These are phyloP conservation scores for Serendipita sp. DNA, from an alignment of 768 basidiomycete species.

Conservation along the genomic window DNA sequence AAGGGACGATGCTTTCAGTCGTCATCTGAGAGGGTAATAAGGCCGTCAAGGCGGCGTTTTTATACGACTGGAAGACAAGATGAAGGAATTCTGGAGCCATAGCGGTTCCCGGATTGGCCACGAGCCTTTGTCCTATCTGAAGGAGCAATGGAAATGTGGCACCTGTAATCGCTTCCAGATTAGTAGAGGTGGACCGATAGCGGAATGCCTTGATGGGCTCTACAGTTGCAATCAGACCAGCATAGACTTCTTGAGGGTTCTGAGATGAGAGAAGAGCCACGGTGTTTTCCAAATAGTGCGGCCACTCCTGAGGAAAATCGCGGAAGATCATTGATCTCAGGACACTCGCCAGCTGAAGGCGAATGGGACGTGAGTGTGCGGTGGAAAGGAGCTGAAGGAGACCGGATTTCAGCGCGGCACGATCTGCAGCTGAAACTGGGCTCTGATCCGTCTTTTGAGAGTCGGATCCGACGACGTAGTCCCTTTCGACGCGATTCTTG, in stretches of 20 bases:
- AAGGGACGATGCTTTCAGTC: slow-evolving; percentile 61
- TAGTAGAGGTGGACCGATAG: slow-evolving; percentile 18
- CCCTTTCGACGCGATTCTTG: slow-evolving; percentile 69
- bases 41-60: slow-evolving; percentile 58
- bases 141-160: slow-evolving; percentile 62
- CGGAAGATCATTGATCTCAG: slow-evolving; percentile 57
- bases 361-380: slow-evolving; percentile 49
- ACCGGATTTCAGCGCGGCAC: slow-evolving; percentile 49
- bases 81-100: slow-evolving; percentile 50
- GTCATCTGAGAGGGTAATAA: slow-evolving; percentile 61
- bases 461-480: slow-evolving; percentile 38
- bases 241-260: slow-evolving; percentile 57
- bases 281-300: slow-evolving; percentile 47
- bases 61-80: slow-evolving; percentile 76
- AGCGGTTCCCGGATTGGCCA: slow-evolving; percentile 37
- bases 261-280: slow-evolving; percentile 44
- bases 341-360: slow-evolving; percentile 56
- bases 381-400: slow-evolving; percentile 55
- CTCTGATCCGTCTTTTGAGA: slow-evolving; percentile 32
- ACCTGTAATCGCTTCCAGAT: slow-evolving; percentile 28
- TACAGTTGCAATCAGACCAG: slow-evolving; percentile 60
- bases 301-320: slow-evolving; percentile 72
- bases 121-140: slow-evolving; percentile 52
- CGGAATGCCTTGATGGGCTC: slow-evolving; percentile 67
- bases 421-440: slow-evolving; percentile 51